Conservation (phyloP, 495 filamentous ascomycete species). For the Daldinia bambusicola region DNA sequence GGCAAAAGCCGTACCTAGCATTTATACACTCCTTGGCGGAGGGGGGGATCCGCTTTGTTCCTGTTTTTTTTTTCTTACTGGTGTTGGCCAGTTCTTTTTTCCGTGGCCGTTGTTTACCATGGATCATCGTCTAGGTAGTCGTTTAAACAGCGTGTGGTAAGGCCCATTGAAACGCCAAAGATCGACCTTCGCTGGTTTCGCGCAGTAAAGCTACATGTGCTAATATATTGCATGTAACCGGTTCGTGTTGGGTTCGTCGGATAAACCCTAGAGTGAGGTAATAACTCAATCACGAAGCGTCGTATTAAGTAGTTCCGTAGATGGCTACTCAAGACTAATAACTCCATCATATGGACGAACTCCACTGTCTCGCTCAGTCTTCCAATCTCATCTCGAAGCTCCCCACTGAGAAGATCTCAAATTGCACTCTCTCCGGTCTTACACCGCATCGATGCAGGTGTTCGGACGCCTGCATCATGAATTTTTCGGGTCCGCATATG, state of each 20-base stretch:
- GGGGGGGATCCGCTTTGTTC: not conserved
- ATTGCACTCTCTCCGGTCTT: conserved; percentile 58
- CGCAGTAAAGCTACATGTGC: not conserved
- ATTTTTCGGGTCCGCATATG: conserved; percentile 69
- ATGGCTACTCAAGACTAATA: not conserved
- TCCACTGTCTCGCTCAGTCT: not conserved
- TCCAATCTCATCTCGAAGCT: conserved; percentile 46
- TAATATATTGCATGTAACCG: not conserved
- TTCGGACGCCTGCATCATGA: conserved; percentile 64
- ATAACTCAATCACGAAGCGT: not conserved
- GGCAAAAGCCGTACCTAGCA: not conserved
- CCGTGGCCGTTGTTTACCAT: not conserved
- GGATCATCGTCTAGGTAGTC: not conserved
- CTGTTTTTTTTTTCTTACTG: not conserved
- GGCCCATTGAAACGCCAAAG: not conserved
- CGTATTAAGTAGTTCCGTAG: not conserved
- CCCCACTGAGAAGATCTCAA: conserved; percentile 71
- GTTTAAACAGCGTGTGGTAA: not conserved
- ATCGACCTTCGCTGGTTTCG: not conserved
- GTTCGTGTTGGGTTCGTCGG: not conserved
- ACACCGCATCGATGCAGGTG: conserved; percentile 60
- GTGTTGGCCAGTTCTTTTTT: not conserved
- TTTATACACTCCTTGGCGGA: not conserved
- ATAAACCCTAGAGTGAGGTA: not conserved
- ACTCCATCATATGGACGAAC: not conserved